phyloP scores from a whole-genome alignment of 495 filamentous ascomycete genomes.

The Lichina pygmaea region DNA sequence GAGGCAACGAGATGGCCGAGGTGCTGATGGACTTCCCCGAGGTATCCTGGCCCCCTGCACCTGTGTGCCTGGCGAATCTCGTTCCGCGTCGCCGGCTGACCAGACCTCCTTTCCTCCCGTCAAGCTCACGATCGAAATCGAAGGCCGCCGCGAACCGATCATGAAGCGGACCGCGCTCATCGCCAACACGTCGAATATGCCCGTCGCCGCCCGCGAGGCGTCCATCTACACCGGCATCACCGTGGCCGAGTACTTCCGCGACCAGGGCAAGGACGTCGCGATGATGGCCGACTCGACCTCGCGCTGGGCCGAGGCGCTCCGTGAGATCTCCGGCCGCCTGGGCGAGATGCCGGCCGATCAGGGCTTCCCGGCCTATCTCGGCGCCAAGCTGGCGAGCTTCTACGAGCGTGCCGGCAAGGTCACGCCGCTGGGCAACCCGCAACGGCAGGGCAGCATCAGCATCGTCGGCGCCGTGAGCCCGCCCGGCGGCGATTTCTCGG shows the following conservation, averaged over 20 bases:
- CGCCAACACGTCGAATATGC: slow-evolving; percentile 99
- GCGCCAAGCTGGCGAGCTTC: slow-evolving; percentile 91
- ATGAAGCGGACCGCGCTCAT: slow-evolving; percentile 99
- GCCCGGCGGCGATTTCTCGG: slow-evolving; percentile 95
- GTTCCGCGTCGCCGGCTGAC: neutral
- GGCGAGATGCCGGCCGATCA: slow-evolving; percentile 99
- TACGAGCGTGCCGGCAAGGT: slow-evolving; percentile 94
- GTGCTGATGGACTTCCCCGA: slow-evolving; percentile 99
- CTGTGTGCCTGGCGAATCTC: neutral
- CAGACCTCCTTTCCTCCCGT: too few species aligned
- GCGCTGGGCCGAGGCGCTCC: slow-evolving; percentile 92
- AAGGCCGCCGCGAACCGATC: slow-evolving; percentile 88
- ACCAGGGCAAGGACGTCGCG: slow-evolving; percentile 90
- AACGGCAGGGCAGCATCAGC: slow-evolving; percentile 72
- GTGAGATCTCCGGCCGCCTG: slow-evolving; percentile 95
- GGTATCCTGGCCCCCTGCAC: slow-evolving; percentile 11
- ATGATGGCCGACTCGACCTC: slow-evolving; percentile 99
- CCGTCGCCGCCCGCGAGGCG: slow-evolving; percentile 90
- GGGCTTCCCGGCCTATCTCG: slow-evolving; percentile 93
- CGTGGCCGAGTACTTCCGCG: slow-evolving; percentile 92
- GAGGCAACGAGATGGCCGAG: slow-evolving; percentile 98
- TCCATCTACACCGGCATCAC: slow-evolving; percentile 99
- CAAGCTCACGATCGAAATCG: slow-evolving; percentile 55
- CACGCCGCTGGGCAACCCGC: slow-evolving; percentile 61
- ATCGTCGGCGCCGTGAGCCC: slow-evolving; percentile 96